Base-by-base conservation (phyloP, 192 early-diverging fungal genomes). In the Coemansia sp. region DNA sequence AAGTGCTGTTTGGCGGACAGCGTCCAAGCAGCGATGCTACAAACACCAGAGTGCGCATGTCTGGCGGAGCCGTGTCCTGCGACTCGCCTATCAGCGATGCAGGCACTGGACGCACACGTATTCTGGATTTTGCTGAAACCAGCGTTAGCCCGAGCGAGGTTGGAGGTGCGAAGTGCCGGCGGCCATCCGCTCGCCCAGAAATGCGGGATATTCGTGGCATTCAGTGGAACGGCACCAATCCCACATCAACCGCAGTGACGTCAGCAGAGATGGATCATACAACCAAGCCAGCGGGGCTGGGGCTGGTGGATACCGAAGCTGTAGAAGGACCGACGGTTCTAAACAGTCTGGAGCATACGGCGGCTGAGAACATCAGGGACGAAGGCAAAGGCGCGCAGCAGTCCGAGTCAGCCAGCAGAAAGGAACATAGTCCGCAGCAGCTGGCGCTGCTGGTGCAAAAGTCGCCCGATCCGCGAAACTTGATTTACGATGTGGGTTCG, bases 401-500 rank as follows among this genome's bases (percentile, higher is more conserved):
- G 0, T 20, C 38, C 0, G 23, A 31, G 23, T 26, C 23, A 4
- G 23, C 23, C 23, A 4, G 4, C 23, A 26, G 4, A 26, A 26
- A 26, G 23, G 23, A 26, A 3, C 1, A 26, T 26, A 26, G 23
- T 26, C 23, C 23, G 23, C 23, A 26, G 21, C 15, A 10, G 0
- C 55, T 76, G 40, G 66, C 73, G 0, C 53, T 28, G 55, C 62
- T 76, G 11, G 67, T 76, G 21, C 66, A 60, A 36, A 49, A 55
- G 14, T 76, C 73, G 54, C 73, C 75, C 6, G 75, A 78, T 34
- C 75, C 75, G 28, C 75, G 75, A 15, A 78, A 41, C 30, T 57
- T 78, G 20, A 78, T 78, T 31, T 78, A 78, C 57, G 75, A 67
- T 45, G 63, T 64, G 6, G 58, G 44, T n/a, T 78, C 75, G 38